Evolutionary conservation across 257 asterid genomes (phyloP), one percentile per base, ranked within the genome.

Genomic region (Ophiorrhiza pumila): DNA sequence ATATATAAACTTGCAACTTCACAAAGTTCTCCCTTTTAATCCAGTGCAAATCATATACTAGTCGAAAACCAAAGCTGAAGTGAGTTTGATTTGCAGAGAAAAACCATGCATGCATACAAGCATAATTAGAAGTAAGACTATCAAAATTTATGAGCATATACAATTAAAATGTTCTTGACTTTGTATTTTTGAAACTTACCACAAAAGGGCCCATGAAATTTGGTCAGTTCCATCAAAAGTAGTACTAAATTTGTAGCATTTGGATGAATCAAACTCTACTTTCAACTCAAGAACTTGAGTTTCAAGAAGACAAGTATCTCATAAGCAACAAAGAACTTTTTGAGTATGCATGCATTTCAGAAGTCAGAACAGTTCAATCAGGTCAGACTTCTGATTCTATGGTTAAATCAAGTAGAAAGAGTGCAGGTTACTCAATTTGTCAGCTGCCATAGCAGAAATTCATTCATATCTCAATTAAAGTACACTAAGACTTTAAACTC

Each of bases 381-480:
- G 42, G 13, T 66, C 71, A 45, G 57, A 35, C 8, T 23, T 35
- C 73, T 49, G 73, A 37, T 52, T 37, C 32, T n/a, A n/a, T n/a
- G n/a, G n/a, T n/a, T n/a, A n/a, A n/a, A n/a, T n/a, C n/a, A n/a
- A n/a, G n/a, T n/a, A n/a, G n/a, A n/a, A n/a, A n/a, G n/a, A n/a
- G n/a, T n/a, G n/a, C 58, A 11, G 4, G 47, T 13, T 41, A 55
- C 25, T 23, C 67, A 71, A 41, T 35, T 14, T 3, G 12, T 27
- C 49, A 39, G 45, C 5, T 62, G 31, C 2, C 73, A 68, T 27
- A 15, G 27, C 56, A 32, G 27, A 8, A 5, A 8, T 29, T 65
- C 58, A 72, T 74, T 72, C 74, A 83, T 76, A 65, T 20, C 49
- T 70, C 77, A 79, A 60, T 63, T 69, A 73, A 80, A 69, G 79